Evolutionary conservation across 2,329 filamentous ascomycete genomes (phyloP).

Genomic region (Aspergillus sp.): DNA sequence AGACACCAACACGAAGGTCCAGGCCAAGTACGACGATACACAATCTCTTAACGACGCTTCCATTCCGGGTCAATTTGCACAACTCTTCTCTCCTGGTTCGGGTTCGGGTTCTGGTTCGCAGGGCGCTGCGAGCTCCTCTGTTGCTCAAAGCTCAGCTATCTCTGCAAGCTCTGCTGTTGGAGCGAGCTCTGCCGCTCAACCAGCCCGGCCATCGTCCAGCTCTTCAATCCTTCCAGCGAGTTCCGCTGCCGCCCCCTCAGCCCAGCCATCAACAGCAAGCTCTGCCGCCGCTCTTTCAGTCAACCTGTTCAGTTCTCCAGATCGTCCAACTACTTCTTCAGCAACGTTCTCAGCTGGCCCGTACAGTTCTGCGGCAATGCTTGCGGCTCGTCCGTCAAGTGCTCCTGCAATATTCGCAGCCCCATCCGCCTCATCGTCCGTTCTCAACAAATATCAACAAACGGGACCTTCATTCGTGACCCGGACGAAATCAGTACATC

Average conservation of each 20-base stretch:
- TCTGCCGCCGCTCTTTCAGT: no score
- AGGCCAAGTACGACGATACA: conserved; percentile 20
- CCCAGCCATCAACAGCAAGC: no score
- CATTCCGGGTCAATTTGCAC: conserved; percentile 32
- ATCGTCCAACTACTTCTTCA: background rate
- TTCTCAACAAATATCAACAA: background rate
- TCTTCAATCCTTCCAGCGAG: background rate
- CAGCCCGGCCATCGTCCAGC: background rate
- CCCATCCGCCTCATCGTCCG: conserved; percentile 4
- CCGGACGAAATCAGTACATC: conserved; percentile 11
- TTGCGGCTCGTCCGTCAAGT: background rate
- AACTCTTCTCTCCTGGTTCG: conserved; percentile 17
- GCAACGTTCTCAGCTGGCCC: background rate
- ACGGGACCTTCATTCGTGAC: conserved; percentile 21
- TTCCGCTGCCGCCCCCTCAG: no score
- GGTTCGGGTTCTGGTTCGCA: background rate
- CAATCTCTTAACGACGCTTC: conserved; percentile 35
- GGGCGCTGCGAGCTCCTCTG: background rate
- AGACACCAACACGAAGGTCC: conserved; percentile 7
- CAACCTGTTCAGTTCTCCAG: background rate
- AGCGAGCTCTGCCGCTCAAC: background rate
- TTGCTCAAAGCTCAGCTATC: background rate
- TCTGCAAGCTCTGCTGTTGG: background rate
- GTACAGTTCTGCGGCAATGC: background rate
- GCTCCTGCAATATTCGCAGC: background rate